Conservation (phyloP, 768 basidiomycete species). For the Kondoa subrosea region DNA sequence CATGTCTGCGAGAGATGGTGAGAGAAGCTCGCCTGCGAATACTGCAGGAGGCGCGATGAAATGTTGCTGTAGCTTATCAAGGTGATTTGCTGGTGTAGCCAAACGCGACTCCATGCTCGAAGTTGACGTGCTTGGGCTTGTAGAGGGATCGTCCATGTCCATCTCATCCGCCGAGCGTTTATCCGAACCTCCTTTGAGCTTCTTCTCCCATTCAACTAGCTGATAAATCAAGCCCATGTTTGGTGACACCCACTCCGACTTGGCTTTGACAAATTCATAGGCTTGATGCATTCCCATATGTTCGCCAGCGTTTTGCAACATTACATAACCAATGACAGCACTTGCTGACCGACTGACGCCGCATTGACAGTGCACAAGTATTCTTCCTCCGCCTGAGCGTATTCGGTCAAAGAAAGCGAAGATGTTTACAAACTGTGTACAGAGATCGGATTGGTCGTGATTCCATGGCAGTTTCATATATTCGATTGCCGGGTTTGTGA, state of each 20-base stretch:
- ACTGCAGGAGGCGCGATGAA: background rate
- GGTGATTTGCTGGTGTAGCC: background rate
- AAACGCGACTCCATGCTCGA: background rate
- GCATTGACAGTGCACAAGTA: constrained; percentile 50
- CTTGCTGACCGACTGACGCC: constrained; percentile 84
- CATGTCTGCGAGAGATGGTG: background rate
- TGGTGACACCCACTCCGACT: constrained; percentile 71
- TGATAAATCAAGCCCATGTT: constrained; percentile 69
- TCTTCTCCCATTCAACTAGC: constrained; percentile 9
- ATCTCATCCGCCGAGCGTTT: background rate
- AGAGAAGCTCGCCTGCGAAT: background rate
- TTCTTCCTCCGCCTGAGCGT: constrained; percentile 48
- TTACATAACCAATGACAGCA: constrained; percentile 73
- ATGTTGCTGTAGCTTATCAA: background rate
- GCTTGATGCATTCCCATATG: constrained; percentile 63
- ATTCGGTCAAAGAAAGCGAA: constrained; percentile 69
- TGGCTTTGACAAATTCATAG: constrained; percentile 74
- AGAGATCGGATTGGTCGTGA: constrained; percentile 80
- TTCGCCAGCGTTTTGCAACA: constrained; percentile 38
- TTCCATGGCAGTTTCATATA: constrained; percentile 85
- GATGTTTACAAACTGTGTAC: constrained; percentile 55
- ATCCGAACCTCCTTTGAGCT: constrained; percentile 1
- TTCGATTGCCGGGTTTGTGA: constrained; percentile 46
- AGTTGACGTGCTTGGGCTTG: background rate
- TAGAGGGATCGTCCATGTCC: background rate